Percentiles rank a stretch among this genome's conserved stretches.
Evolutionary conservation across 345 rosid species (phyloP).

Genomic region (Acer campestre): DNA sequence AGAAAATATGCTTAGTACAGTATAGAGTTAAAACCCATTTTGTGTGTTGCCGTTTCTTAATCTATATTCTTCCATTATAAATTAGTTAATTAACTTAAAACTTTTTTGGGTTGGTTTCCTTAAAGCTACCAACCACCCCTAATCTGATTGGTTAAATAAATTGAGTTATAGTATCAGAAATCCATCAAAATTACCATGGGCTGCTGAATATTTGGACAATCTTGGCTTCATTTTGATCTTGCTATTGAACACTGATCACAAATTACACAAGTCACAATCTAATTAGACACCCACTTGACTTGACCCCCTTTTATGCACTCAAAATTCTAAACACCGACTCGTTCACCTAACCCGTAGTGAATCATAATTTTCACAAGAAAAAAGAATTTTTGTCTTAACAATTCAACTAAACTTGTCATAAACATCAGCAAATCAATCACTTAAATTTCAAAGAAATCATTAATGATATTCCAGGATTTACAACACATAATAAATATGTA

Average conservation of each 20-base stretch:
- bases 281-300: slow-evolving; percentile 24
- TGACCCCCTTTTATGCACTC: not conserved
- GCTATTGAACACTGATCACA: slow-evolving; percentile 8
- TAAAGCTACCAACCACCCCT: slow-evolving; percentile 13
- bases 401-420: not conserved
- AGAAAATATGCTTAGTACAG: not conserved
- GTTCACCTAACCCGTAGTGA: slow-evolving; percentile 20
- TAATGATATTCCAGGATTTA: not conserved
- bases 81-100: not conserved
- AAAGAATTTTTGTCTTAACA: not conserved
- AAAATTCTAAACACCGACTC: not conserved
- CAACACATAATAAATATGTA: not conserved
- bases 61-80: not conserved
- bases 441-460: not conserved
- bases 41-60: not conserved
- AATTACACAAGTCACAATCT: slow-evolving; percentile 21
- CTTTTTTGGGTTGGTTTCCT: not conserved
- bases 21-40: too few relatives aligned
- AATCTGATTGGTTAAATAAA: not conserved
- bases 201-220: slow-evolving; percentile 14
- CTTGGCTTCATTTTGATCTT: slow-evolving; percentile 1
- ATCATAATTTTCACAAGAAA: not conserved
- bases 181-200: not conserved
- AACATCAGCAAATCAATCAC: not conserved
- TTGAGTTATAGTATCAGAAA: not conserved